Evolutionary conservation across 2,329 filamentous ascomycete species (phyloP), one percentile per base, ranked within the genome.

Genomic region (Fulvia fulva): DNA sequence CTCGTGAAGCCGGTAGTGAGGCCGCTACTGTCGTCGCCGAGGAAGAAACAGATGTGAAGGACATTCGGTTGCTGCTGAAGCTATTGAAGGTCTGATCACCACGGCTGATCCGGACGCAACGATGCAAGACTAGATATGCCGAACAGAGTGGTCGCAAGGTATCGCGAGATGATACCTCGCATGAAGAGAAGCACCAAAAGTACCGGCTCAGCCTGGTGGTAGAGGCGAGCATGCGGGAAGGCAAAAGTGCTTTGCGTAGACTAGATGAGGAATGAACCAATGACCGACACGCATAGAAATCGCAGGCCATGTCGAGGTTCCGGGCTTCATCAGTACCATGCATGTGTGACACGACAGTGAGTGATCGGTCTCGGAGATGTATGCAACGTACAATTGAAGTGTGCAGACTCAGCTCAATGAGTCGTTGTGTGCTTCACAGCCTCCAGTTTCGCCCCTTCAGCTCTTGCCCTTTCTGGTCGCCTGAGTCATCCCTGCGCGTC

Each of bases 1-100:
- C 64, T 5, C 65, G 63, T 49, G 58, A 56, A 22, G 63, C 55
- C 16, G 63, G 56, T 46, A 45, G 5, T 21, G 74, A 74, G n/a
- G 74, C 82, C 60, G 79, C 81, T 46, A 78, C 76, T 26, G 74
- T 89, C 58, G 89, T 94, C 69, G 80, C 84, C 45, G 87, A 94
- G 75, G 90, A 95, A 76, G 87, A 92, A 71, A 88, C 93, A 67
- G 89, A 93, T 72, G 84, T 94, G 58, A 88, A 91, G 70, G 88
- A 89, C 68, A 87, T 89, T 11, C 89, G 84, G 3, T 87, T 91
- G 73, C 75, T 88, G 75, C 76, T 94, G 70, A 84, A 87, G 66
- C 74, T 94, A 65, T 75, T 91, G 62, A 89, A 86, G 74, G 72
- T 92, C 66, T 91, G 56, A 64, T n/a, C 3, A 7, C 16, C 19